These are phyloP conservation scores for Yarrowia yakushimensis DNA, from an alignment of 805 yeast genomes.

Conservation along the genomic window DNA sequence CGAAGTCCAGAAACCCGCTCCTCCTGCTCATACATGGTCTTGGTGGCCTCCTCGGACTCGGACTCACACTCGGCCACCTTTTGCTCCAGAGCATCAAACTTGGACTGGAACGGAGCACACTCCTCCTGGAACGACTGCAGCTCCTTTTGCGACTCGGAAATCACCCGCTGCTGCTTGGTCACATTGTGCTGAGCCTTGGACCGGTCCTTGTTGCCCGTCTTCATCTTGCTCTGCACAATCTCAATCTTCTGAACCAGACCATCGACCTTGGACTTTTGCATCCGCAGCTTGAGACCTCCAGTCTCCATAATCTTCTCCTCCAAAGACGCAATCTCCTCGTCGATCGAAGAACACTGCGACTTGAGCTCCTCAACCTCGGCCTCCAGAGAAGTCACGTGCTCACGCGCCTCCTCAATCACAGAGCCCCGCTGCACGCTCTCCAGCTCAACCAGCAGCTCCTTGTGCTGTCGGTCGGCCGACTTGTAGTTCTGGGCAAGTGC, in stretches of 20 bases:
- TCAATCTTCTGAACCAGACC: slow-evolving; percentile 66
- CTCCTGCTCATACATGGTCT: slow-evolving; percentile 32
- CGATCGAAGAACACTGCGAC: slow-evolving; percentile 53
- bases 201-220: slow-evolving; percentile 53
- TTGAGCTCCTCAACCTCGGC: slow-evolving; percentile 47
- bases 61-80: slow-evolving; percentile 28
- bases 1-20: slow-evolving; percentile 38
- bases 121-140: slow-evolving; percentile 41
- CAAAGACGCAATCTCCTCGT: slow-evolving; percentile 52
- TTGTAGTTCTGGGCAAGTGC: slow-evolving; percentile 53
- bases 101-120: slow-evolving; percentile 42
- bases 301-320: slow-evolving; percentile 81
- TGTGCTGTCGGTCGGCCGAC: slow-evolving; percentile 46
- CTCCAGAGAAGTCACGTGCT: slow-evolving; percentile 39
- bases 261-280: slow-evolving; percentile 79
- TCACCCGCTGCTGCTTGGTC: slow-evolving; percentile 50
- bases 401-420: slow-evolving; percentile 41
- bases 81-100: slow-evolving; percentile 29
- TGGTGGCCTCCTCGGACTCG: slow-evolving; percentile 28
- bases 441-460: slow-evolving; percentile 34
- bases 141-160: slow-evolving; percentile 49
- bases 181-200: slow-evolving; percentile 64
- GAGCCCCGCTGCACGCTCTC: slow-evolving; percentile 32
- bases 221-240: slow-evolving; percentile 52
- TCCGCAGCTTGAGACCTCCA: slow-evolving; percentile 81